Evolutionary conservation across 116 monocot genomes (phyloP).

Genomic region (Phalaenopsis hybrid): DNA sequence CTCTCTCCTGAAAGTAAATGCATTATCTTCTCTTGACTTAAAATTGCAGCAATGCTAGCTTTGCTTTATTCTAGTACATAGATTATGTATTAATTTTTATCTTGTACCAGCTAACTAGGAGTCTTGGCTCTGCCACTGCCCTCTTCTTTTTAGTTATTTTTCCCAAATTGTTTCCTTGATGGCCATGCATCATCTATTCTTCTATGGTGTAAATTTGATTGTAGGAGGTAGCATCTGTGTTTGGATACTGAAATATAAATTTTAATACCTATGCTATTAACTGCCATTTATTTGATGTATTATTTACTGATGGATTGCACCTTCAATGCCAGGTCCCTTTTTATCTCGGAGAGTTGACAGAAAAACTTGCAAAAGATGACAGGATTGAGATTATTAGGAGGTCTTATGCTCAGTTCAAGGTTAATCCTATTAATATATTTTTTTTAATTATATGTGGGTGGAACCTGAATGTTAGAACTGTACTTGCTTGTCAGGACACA

Average conservation of each 20-base stretch:
- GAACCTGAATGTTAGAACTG: conserved; percentile 38
- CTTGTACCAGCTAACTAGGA: background rate
- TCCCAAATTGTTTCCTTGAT: background rate
- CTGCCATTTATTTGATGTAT: conserved; percentile 4
- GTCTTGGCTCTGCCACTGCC: background rate
- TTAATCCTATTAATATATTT: conserved; percentile 8
- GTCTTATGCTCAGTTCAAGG: conserved; percentile 79
- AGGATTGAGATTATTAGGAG: conserved; percentile 57
- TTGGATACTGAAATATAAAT: background rate
- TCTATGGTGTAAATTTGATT: background rate
- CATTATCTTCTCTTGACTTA: background rate
- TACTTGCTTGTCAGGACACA: background rate
- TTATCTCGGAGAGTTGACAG: conserved; percentile 75
- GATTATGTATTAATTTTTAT: background rate
- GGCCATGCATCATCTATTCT: background rate
- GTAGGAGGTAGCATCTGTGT: background rate
- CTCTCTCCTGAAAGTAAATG: background rate
- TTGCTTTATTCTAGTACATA: background rate
- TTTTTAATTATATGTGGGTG: conserved; percentile 43
- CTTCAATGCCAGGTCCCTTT: conserved; percentile 49
- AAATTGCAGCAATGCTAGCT: background rate
- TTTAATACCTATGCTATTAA: background rate
- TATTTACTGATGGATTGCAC: background rate
- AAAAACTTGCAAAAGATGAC: conserved; percentile 62
- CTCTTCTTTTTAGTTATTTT: background rate